Evolutionary conservation across 83 land plant genomes (phyloP).

Genomic region (Diphasiastrum complanatum): DNA sequence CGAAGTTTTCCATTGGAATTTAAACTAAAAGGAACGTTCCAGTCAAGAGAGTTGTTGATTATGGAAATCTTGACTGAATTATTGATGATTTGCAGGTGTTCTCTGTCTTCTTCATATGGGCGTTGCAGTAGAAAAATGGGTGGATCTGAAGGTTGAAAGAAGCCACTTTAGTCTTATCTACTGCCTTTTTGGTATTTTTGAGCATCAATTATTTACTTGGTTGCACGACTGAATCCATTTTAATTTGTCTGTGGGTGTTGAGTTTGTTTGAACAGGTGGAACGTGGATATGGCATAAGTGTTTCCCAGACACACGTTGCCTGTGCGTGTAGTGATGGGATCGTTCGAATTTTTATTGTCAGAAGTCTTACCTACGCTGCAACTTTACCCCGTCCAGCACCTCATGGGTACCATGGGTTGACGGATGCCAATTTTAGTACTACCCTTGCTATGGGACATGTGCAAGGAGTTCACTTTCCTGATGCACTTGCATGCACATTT

Average conservation of each 20-base stretch:
- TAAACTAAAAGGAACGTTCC: too few species aligned
- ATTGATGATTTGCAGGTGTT: slow-evolving; percentile 3
- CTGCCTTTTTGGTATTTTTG: background rate
- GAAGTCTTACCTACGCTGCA: slow-evolving; percentile 13
- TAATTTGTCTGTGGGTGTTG: too few species aligned
- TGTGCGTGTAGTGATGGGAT: slow-evolving; percentile 15
- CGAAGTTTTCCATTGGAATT: too few species aligned
- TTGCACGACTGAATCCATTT: too few species aligned
- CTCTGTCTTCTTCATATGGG: slow-evolving; percentile 16
- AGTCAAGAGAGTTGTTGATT: too few species aligned
- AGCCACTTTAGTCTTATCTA: too few species aligned
- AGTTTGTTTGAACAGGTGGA: too few species aligned
- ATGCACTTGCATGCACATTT: slow-evolving; percentile 7
- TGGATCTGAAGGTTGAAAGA: slow-evolving; percentile 8
- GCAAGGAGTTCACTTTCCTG: slow-evolving; percentile 2
- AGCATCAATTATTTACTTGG: background rate
- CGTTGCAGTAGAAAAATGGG: slow-evolving; percentile 10
- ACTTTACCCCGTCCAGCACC: slow-evolving; percentile 9
- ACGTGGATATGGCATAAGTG: slow-evolving; percentile 1
- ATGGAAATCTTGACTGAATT: too few species aligned
- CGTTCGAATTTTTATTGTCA: background rate
- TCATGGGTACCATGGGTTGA: slow-evolving; percentile 12
- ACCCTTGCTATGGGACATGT: slow-evolving; percentile 5
- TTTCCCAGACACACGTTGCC: slow-evolving; percentile 9
- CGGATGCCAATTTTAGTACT: slow-evolving; percentile 6